phyloP scores from a whole-genome alignment of 2,329 filamentous ascomycete species.

The Mycocentrospora acerina region DNA sequence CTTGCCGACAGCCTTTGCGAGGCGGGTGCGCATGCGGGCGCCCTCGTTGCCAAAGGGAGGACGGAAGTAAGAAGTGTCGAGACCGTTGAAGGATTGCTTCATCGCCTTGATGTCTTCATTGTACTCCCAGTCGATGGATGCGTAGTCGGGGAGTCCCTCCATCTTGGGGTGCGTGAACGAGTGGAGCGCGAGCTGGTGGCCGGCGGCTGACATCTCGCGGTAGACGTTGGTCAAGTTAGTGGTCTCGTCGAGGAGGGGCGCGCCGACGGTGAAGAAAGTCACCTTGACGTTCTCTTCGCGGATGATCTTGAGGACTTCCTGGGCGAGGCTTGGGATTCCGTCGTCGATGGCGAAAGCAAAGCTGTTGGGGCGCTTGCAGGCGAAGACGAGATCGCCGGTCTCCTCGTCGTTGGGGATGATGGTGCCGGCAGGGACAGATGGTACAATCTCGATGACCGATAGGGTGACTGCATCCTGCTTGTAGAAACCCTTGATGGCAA shows the following conservation, averaged over 20 bases:
- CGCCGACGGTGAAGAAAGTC: slow-evolving; percentile 71
- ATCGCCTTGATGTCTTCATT: slow-evolving; percentile 58
- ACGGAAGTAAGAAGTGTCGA: slow-evolving; percentile 60
- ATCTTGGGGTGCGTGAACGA: slow-evolving; percentile 70
- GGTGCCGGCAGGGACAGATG: slow-evolving; percentile 53
- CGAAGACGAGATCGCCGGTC: slow-evolving; percentile 62
- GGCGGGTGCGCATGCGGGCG: slow-evolving; percentile 64
- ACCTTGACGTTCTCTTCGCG: slow-evolving; percentile 63
- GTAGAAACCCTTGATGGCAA: slow-evolving; percentile 68
- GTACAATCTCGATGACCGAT: slow-evolving; percentile 62
- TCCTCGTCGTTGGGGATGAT: slow-evolving; percentile 61
- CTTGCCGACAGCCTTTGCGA: slow-evolving; percentile 52
- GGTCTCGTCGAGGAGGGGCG: slow-evolving; percentile 58
- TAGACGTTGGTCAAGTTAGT: slow-evolving; percentile 67
- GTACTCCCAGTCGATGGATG: slow-evolving; percentile 64
- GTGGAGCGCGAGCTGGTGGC: slow-evolving; percentile 70
- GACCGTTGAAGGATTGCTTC: slow-evolving; percentile 37
- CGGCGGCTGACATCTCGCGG: slow-evolving; percentile 60
- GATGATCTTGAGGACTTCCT: slow-evolving; percentile 63
- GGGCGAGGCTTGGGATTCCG: slow-evolving; percentile 60
- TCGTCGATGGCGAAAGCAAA: slow-evolving; percentile 75
- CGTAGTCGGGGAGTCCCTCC: slow-evolving; percentile 56
- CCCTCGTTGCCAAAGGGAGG: slow-evolving; percentile 70
- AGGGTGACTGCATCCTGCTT: slow-evolving; percentile 53
- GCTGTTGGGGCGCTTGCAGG: slow-evolving; percentile 67